Percentiles rank a stretch among this genome's conserved stretches.
These are phyloP conservation scores for Didymella exigua DNA, from an alignment of 2,329 filamentous ascomycete species.

Conservation along the genomic window DNA sequence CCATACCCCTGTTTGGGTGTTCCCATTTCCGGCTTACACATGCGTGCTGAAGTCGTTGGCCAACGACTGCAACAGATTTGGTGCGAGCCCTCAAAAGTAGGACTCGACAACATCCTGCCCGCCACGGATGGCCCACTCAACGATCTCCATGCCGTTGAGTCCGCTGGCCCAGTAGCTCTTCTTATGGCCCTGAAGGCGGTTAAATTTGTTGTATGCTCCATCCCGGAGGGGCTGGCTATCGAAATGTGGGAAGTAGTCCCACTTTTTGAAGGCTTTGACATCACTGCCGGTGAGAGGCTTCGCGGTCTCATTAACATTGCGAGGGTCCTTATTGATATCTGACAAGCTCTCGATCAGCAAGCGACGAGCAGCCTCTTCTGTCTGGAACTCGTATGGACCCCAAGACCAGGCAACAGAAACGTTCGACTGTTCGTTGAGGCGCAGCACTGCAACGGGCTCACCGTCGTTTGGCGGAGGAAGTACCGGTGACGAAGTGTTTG, in stretches of 20 bases:
- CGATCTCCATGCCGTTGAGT: conserved; percentile 47
- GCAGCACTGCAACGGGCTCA: conserved; percentile 45
- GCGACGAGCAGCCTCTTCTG: conserved; percentile 31
- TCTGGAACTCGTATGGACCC: conserved; percentile 44
- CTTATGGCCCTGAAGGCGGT: conserved; percentile 44
- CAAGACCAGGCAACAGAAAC: conserved; percentile 47
- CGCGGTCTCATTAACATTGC: conserved; percentile 33
- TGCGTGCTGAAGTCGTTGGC: background rate
- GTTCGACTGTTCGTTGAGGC: conserved; percentile 35
- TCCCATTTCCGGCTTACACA: background rate
- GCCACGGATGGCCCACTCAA: conserved; percentile 46
- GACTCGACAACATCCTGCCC: conserved; percentile 45
- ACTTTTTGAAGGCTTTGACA: conserved; percentile 45
- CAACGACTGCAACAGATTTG: background rate
- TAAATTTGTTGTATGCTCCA: conserved; percentile 41
- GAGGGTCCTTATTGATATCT: conserved; percentile 46
- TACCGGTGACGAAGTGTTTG: conserved; percentile 25
- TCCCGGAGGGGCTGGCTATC: conserved; percentile 32
- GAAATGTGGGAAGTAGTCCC: conserved; percentile 50
- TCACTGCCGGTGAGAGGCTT: conserved; percentile 29
- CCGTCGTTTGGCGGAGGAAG: conserved; percentile 43
- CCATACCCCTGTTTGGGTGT: background rate
- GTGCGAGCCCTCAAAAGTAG: conserved; percentile 32
- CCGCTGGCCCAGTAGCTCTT: conserved; percentile 47
- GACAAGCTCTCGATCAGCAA: conserved; percentile 41